Evolutionary conservation across 2,329 filamentous ascomycete genomes (phyloP).

Genomic region (Aureobasidium musti): DNA sequence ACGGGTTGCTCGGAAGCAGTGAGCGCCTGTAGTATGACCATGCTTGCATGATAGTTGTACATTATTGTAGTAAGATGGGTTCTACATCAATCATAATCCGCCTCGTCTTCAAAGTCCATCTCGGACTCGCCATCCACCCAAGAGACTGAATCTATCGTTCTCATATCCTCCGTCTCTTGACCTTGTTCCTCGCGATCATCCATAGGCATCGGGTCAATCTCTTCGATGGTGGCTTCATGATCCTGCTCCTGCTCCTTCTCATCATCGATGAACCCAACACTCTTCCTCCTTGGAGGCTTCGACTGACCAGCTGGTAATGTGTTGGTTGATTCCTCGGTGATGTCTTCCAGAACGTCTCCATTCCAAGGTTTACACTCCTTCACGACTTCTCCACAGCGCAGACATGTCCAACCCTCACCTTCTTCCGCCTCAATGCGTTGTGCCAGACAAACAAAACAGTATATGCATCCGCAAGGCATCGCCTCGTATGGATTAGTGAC

Average conservation of each 20-base stretch:
- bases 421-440: conserved; percentile 88
- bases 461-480: conserved; percentile 84
- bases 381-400: conserved; percentile 81
- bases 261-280: conserved; percentile 39
- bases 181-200: conserved; percentile 36
- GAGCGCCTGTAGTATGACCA: background rate
- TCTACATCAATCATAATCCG: conserved; percentile 26
- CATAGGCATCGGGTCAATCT: conserved; percentile 38
- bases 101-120: conserved; percentile 32
- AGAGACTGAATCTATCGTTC: conserved; percentile 32
- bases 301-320: conserved; percentile 30
- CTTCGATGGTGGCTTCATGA: conserved; percentile 30
- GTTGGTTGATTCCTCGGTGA: conserved; percentile 28
- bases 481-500: conserved; percentile 96
- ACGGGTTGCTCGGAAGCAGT: background rate
- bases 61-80: background rate
- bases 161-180: conserved; percentile 33
- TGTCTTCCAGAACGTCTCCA: conserved; percentile 72
- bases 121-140: conserved; percentile 32
- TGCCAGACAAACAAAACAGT: conserved; percentile 95
- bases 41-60: background rate
- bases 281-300: conserved; percentile 36
- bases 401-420: conserved; percentile 88
- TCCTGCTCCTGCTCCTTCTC: conserved; percentile 31
- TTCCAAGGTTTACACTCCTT: conserved; percentile 88